Base-by-base conservation (phyloP, 192 early-diverging fungal species). In the Backusella morwellensis region DNA sequence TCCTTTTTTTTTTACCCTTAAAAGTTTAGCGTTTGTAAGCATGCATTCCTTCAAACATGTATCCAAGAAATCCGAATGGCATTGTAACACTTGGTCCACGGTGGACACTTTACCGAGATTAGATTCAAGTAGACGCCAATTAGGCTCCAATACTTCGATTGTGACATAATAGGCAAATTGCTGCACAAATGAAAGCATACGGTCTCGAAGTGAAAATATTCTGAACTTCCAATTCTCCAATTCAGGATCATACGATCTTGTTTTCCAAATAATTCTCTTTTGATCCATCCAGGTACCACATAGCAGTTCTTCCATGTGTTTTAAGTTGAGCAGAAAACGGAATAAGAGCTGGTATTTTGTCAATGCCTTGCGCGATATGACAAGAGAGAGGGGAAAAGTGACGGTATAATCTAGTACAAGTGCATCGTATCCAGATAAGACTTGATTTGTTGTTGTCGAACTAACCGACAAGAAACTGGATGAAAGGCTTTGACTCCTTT, bases 91-190 rank as follows among this genome's bases (percentile, higher is more conserved):
- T 35, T 97, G 92, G 74, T 98, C 96, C 35, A 98, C 94, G 0
- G 98, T 99, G 15, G 86, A 85, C 52, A 88, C 88, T 56, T 87
- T 88, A 40, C 81, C 73, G 70, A 97, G 79, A 70, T 89, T 83
- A 26, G 74, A 77, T 29, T 92, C 91, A 77, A 99, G 85, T 29
- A 77, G 76, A n/a, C 79, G 78, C 94, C 95, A 98, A 75, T 94
- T 91, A 35, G 95, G 96, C 78, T 98, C 97, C 56, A 99, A 86
- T 7, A 98, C 97, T 79, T 99, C 96, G 74, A 90, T 95, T 72
- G 92, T 93, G 42, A 93, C 88, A 77, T 97, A 97, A 80, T 94
- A 94, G 77, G 95, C 81, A 79, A 97, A 92, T 81, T 97, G 95
- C 73, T 97, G 96, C 17, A 98, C 87, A 84, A 95, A 96, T n/a